Evolutionary conservation across 257 asterid species (phyloP).

Genomic region (Primulina tabacum): DNA sequence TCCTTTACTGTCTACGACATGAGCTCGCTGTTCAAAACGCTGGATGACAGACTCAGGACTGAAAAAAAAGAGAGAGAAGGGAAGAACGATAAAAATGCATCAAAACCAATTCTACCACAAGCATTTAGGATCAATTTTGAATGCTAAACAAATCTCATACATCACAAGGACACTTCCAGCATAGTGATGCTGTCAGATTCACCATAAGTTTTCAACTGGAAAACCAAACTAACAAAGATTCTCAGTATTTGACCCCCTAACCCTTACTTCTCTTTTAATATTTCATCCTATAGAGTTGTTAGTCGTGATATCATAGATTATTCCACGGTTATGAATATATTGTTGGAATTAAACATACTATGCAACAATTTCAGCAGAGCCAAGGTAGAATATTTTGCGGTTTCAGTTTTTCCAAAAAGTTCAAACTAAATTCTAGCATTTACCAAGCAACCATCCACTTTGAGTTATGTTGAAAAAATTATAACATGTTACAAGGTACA

Average conservation of each 20-base stretch:
- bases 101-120: conserved; percentile 18
- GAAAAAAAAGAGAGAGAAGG: background rate
- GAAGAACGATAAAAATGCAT: conserved; percentile 21
- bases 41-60: conserved; percentile 95
- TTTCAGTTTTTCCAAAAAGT: background rate
- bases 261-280: background rate
- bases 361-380: too few relatives aligned
- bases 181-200: background rate
- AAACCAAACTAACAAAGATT: background rate
- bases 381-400: background rate
- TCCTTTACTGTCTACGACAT: conserved; percentile 90
- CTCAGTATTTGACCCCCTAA: background rate
- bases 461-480: background rate
- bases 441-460: too few relatives aligned
- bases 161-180: background rate
- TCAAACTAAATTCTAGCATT: too few relatives aligned
- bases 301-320: background rate
- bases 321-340: background rate
- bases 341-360: too few relatives aligned
- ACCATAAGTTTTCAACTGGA: background rate
- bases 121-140: background rate
- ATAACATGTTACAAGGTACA: background rate
- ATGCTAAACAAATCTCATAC: background rate
- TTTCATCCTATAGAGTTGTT: background rate
- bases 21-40: conserved; percentile 88